Base-by-base conservation (phyloP, 1,139 yeast species). In the Pichia sorboxylosa region DNA sequence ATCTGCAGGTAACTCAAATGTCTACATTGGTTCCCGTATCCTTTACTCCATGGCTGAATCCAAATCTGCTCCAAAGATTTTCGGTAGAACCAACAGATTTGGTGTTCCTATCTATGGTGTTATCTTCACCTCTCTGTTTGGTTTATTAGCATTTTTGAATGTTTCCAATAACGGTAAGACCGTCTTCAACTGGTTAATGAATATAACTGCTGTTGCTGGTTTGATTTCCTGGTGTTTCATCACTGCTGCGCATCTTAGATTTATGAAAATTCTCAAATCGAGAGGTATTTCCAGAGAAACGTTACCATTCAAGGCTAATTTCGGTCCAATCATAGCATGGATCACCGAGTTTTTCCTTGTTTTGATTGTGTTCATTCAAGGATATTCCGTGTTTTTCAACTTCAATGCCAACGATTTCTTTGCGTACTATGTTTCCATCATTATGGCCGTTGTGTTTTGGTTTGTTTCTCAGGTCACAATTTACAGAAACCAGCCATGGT, bases 161-260 rank as follows among this genome's bases (percentile, higher is more conserved):
- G 63, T 73, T 38, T 67, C 79, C 22, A 52, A 55, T 11, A 56
- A 62, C 34, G 92, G 94, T 32, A 60, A 63, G 21, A 62, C 67
- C 13, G 96, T 85, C 8, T 87, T 85, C 61, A 59, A 67, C 45
- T 87, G 94, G 87, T 69, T 87, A 42, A 68, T 84, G 45, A 83
- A 82, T 57, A 75, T 87, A 44, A 69, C 84, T 23, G 81, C 84
- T 17, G 78, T 79, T 29, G 75, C 85, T 5, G 87, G 87, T 32
- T 64, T 78, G 46, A 73, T 78, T 43, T 68, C 82, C 7, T 79
- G 90, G 90, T 68, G 76, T 34, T 69, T 73, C 55, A 78, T 79
- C 39, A 65, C 77, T 6, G 54, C 67, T 33, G 64, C 81, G 27
- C 87, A 78, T 52, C 60, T 79, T 33, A 63, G 83, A 50, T 79